Base-by-base conservation (phyloP, 352 stramenopile genomes). In the Globisporangium middletonii region DNA sequence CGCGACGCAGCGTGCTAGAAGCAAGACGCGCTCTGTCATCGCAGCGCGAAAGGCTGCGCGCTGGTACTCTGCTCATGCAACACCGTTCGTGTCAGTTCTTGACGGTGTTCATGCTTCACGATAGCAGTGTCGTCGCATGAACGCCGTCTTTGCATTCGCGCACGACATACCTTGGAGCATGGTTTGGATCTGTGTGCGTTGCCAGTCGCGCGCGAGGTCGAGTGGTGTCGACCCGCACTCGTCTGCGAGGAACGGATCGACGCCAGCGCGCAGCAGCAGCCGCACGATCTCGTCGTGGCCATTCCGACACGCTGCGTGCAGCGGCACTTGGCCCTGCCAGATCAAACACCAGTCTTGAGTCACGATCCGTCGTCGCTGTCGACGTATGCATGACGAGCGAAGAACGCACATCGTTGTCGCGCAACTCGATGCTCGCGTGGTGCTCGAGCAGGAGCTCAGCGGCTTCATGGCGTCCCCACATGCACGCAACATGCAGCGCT, bases 301-400 rank as follows among this genome's bases (percentile, higher is more conserved):
- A 50, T 87, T 86, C 16, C 69, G 66, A 47, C 77, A 81, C n/a
- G 79, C 77, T 16, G 64, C 75, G 48, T 86, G 77, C 23, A 89
- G 62, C 4, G 79, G 71, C 41, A 63, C 53, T 65, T 78, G 77
- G 15, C 76, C 72, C 79, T 89, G 55, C 1, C 33, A 18, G 44
- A 33, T 11, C 48, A n/a, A 49, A 41, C 35, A 28, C 18, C 33
- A 12, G 18, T 2, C 12, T 23, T 50, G 19, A 27, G 30, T 53
- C 13, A 4, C 41, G 42, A 37, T 47, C 38, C 33, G 18, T 57
- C 28, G 18, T 26, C 26, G 23, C 53, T 16, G 47, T 9, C 9
- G 3, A 49, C 50, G 30, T 51, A 55, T 51, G 35, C 28, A 42
- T 19, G 11, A 42, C 28, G 19, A 28, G 8, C 2, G 28, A 19